These are phyloP conservation scores for Sordariomycetes sp. DNA, from an alignment of 2,329 filamentous ascomycete species.

Conservation along the genomic window DNA sequence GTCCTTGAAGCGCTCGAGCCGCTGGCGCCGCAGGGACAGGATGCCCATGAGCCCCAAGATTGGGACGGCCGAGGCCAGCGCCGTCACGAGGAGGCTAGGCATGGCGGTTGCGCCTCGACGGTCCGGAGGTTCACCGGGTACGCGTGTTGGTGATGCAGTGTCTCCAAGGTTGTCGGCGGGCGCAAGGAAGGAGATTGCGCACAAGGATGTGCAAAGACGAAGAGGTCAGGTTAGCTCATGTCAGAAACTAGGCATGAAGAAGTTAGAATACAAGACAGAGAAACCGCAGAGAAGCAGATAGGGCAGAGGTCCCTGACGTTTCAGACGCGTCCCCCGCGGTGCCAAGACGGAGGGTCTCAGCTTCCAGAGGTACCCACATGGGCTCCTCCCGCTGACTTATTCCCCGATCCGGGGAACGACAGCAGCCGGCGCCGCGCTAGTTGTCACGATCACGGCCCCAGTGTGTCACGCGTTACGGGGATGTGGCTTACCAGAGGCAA, in stretches of 20 bases:
- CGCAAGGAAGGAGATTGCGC: not conserved
- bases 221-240: not conserved
- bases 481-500: not conserved
- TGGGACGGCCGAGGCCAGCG: not conserved
- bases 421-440: not conserved
- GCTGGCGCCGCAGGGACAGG: not conserved
- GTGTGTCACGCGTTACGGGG: not conserved
- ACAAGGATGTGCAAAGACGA: not conserved
- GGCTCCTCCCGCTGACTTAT: not conserved
- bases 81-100: not conserved
- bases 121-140: not conserved
- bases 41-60: conserved; percentile 1
- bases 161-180: not conserved
- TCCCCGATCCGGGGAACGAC: not conserved
- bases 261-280: not conserved
- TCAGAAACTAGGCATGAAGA: not conserved
- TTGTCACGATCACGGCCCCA: not conserved
- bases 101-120: not conserved
- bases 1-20: conserved; percentile 3
- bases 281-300: not conserved
- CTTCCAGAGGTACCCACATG: not conserved
- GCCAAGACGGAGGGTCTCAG: not conserved
- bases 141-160: not conserved
- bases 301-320: not conserved
- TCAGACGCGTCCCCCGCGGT: not conserved